Conservation (phyloP, 2,329 filamentous ascomycete species). For the Trichoderma cornu-damae region DNA sequence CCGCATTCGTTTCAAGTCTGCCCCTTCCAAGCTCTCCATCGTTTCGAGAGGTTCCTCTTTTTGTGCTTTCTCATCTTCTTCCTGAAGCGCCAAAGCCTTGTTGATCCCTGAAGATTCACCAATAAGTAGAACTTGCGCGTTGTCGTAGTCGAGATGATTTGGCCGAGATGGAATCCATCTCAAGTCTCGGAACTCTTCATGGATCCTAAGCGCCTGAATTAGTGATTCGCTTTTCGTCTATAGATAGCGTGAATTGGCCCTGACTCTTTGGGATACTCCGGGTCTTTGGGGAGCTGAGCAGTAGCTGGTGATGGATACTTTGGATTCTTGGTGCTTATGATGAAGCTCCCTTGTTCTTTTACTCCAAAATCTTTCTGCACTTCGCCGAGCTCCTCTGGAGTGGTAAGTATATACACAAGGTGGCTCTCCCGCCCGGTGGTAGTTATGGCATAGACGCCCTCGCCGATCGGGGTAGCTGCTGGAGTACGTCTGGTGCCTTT, state of each 20-base stretch:
- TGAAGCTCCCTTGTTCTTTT: slow-evolving; percentile 62
- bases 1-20: slow-evolving; percentile 64
- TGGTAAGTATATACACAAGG: slow-evolving; percentile 72
- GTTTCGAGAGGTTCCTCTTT: slow-evolving; percentile 65
- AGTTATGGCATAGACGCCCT: slow-evolving; percentile 80
- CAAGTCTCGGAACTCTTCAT: slow-evolving; percentile 64
- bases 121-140: slow-evolving; percentile 73
- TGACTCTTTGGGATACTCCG: slow-evolving; percentile 67
- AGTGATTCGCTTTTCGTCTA: background rate
- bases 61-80: slow-evolving; percentile 51
- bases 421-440: slow-evolving; percentile 67
- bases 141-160: slow-evolving; percentile 67
- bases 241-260: slow-evolving; percentile 25
- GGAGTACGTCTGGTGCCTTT: slow-evolving; percentile 62
- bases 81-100: slow-evolving; percentile 51
- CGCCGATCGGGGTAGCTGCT: slow-evolving; percentile 68
- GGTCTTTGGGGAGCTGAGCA: slow-evolving; percentile 56
- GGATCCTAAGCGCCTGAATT: slow-evolving; percentile 43
- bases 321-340: slow-evolving; percentile 77
- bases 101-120: slow-evolving; percentile 58
- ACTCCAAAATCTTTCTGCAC: slow-evolving; percentile 73
- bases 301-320: slow-evolving; percentile 60
- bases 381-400: slow-evolving; percentile 63
- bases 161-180: slow-evolving; percentile 73
- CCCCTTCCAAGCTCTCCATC: slow-evolving; percentile 67